phyloP scores from a whole-genome alignment of 108 stramenopile genomes.

The Pseudonitzschia delicatissima region DNA sequence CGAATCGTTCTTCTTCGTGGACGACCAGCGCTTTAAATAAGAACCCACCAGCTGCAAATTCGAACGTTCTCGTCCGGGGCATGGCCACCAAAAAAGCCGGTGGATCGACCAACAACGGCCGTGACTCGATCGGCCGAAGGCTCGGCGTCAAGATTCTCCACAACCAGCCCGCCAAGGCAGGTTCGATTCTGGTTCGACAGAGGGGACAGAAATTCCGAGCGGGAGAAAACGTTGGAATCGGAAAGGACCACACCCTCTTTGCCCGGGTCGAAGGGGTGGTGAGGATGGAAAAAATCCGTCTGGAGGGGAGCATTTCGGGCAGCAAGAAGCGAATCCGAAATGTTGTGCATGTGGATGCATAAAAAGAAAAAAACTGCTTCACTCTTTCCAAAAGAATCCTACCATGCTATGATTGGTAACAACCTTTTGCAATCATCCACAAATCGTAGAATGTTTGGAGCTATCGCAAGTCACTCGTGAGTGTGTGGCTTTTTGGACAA shows the following conservation, averaged over 20 bases:
- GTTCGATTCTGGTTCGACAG: slow-evolving; percentile 95
- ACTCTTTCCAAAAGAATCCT: no score
- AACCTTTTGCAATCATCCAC: no score
- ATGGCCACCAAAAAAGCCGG: slow-evolving; percentile 95
- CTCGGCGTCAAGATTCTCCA: slow-evolving; percentile 94
- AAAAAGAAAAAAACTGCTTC: no score
- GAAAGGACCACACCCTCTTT: slow-evolving; percentile 95
- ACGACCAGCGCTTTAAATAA: no score
- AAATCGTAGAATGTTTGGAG: no score
- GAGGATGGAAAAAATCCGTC: slow-evolving; percentile 56
- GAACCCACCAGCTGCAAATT: neutral
- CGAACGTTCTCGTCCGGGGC: neutral
- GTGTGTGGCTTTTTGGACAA: no score
- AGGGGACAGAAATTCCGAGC: slow-evolving; percentile 87
- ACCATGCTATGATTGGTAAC: no score
- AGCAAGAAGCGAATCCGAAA: slow-evolving; percentile 50
- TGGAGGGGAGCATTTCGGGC: slow-evolving; percentile 5
- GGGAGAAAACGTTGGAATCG: slow-evolving; percentile 91
- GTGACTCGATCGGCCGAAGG: slow-evolving; percentile 92
- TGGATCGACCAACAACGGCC: slow-evolving; percentile 92
- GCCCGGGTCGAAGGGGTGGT: slow-evolving; percentile 80
- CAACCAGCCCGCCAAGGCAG: slow-evolving; percentile 70
- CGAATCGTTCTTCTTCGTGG: no score
- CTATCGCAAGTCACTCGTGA: no score
- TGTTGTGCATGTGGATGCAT: slow-evolving; percentile 58